These are phyloP conservation scores for Fermentozyma sake DNA, from an alignment of 1,139 yeast species.

Conservation along the genomic window DNA sequence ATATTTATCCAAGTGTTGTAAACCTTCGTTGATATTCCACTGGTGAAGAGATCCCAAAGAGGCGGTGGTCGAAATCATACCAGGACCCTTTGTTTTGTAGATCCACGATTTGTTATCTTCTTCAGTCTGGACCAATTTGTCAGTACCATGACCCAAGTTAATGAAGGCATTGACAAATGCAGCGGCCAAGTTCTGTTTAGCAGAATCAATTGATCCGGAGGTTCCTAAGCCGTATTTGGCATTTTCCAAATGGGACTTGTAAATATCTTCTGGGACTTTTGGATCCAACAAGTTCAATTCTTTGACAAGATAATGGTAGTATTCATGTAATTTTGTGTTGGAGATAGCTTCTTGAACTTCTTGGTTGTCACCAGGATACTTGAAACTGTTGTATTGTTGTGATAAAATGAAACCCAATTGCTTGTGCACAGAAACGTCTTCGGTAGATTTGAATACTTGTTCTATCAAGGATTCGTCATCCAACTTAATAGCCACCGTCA, in stretches of 20 bases:
- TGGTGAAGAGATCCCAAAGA: constrained; percentile 85
- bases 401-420: constrained; percentile 90
- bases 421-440: constrained; percentile 71
- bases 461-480: constrained; percentile 77
- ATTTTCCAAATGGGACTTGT: constrained; percentile 83
- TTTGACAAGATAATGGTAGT: constrained; percentile 73
- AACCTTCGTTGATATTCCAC: constrained; percentile 89
- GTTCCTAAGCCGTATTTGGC: constrained; percentile 54
- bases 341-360: constrained; percentile 85
- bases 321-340: constrained; percentile 73
- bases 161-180: constrained; percentile 89
- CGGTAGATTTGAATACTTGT: constrained; percentile 72
- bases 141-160: constrained; percentile 87
- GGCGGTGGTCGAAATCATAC: constrained; percentile 93
- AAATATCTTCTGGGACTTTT: constrained; percentile 91
- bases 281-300: constrained; percentile 88
- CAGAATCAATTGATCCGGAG: constrained; percentile 77
- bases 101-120: constrained; percentile 81
- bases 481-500: constrained; percentile 81
- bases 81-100: constrained; percentile 86
- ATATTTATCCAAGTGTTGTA: constrained; percentile 85
- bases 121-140: constrained; percentile 71
- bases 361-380: constrained; percentile 58
- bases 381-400: constrained; percentile 79
- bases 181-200: constrained; percentile 94